Conservation (phyloP, 495 filamentous ascomycete species). For the Neurospora tetraspora region DNA sequence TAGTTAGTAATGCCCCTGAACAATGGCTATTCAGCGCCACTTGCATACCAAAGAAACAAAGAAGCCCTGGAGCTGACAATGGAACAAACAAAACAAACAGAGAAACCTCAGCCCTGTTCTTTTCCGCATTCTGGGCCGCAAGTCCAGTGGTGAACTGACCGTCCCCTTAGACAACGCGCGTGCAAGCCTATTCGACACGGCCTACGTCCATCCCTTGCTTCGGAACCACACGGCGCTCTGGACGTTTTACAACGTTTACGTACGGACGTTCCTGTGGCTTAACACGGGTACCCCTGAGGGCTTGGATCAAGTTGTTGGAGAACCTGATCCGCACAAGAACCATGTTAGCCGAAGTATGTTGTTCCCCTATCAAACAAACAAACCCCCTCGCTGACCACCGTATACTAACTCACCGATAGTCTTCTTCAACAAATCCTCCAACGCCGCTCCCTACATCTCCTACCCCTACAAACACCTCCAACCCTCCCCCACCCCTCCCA, state of each 20-base stretch:
- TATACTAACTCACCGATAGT: constrained; percentile 10
- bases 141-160: constrained; percentile 13
- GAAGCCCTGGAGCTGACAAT: neutral
- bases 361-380: neutral
- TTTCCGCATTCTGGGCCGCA: constrained; percentile 21
- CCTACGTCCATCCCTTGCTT: constrained; percentile 36
- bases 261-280: constrained; percentile 29
- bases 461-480: constrained; percentile 22
- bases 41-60: neutral
- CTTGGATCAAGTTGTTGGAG: constrained; percentile 26
- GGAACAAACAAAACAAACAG: constrained; percentile 1
- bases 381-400: neutral
- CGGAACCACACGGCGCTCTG: constrained; percentile 26
- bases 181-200: constrained; percentile 37
- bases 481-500: neutral
- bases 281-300: constrained; percentile 29
- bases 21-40: neutral
- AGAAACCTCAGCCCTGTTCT: constrained; percentile 20
- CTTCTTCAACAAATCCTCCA: constrained; percentile 33
- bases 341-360: constrained; percentile 14
- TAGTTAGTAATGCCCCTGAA: neutral
- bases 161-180: constrained; percentile 33
- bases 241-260: constrained; percentile 31
- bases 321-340: constrained; percentile 1
- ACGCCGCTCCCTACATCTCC: constrained; percentile 30